Percentiles rank a stretch among this genome's conserved stretches.
Conservation (phyloP, 768 basidiomycete genomes). For the Tephrocybe sp. region DNA sequence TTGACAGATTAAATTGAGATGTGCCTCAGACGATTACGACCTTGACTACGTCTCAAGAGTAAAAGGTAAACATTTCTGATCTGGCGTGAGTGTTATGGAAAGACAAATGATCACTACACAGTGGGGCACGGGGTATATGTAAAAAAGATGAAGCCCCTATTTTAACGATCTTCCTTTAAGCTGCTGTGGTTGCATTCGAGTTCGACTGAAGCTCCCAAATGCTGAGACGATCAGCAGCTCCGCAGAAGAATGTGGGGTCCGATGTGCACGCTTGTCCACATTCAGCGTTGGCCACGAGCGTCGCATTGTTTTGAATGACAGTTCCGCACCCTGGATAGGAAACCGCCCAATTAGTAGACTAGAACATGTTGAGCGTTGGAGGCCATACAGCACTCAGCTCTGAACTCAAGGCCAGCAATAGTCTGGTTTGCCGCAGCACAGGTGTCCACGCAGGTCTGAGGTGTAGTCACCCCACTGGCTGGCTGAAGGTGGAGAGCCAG, state of each 20-base stretch:
- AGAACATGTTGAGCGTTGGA: neutral
- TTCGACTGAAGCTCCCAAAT: neutral
- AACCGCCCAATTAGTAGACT: no score
- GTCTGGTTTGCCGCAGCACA: neutral
- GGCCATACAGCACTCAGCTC: conserved; percentile 6
- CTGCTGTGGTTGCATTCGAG: neutral
- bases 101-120: no score
- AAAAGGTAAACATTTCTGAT: no score
- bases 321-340: conserved; percentile 7
- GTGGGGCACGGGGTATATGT: no score
- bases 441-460: conserved; percentile 7
- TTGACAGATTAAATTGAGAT: no score
- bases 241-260: conserved; percentile 10
- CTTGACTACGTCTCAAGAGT: no score
- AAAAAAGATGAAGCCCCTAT: neutral
- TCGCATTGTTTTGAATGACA: neutral
- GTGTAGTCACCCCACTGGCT: conserved; percentile 2
- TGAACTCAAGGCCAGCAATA: conserved; percentile 5
- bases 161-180: neutral
- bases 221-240: conserved; percentile 7
- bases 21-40: no score
- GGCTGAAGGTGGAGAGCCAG: conserved; percentile 6
- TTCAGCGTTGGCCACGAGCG: conserved; percentile 2
- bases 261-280: conserved; percentile 6
- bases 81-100: no score